Conservation (phyloP, 2,329 filamentous ascomycete species). For the Talaromyces islandicus region DNA sequence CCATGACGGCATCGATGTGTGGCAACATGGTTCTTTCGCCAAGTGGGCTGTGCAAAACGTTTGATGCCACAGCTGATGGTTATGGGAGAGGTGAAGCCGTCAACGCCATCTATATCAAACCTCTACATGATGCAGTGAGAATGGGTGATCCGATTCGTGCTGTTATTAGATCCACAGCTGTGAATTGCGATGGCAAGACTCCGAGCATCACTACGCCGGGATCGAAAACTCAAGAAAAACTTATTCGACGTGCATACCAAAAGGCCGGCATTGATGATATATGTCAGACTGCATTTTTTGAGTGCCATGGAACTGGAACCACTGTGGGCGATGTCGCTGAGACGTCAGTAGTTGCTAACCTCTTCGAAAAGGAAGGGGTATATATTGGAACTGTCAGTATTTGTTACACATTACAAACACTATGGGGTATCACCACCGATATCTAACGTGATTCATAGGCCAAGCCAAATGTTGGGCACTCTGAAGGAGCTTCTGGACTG, state of each 20-base stretch:
- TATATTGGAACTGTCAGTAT: background rate
- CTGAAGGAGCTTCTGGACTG: conserved; percentile 22
- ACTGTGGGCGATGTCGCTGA: conserved; percentile 34
- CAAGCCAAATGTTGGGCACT: conserved; percentile 29
- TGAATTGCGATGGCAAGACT: conserved; percentile 37
- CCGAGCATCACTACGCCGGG: conserved; percentile 51
- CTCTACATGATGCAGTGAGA: conserved; percentile 35
- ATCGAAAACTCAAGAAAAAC: conserved; percentile 33
- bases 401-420: background rate
- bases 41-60: conserved; percentile 23
- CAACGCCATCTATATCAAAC: conserved; percentile 40
- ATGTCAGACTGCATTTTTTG: conserved; percentile 13
- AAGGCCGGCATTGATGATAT: background rate
- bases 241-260: background rate
- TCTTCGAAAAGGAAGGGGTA: background rate
- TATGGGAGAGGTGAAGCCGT: conserved; percentile 45
- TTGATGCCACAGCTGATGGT: conserved; percentile 41
- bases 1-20: conserved; percentile 19
- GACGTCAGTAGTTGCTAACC: conserved; percentile 29
- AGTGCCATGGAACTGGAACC: conserved; percentile 5
- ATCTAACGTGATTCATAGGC: conserved; percentile 13
- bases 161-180: conserved; percentile 20
- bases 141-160: conserved; percentile 37
- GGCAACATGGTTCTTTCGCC: conserved; percentile 13
- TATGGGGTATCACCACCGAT: background rate